A percentile compares a stretch with the other conserved stretches of the same genome.
These are phyloP conservation scores for Trypanosoma brucei DNA, from an alignment of 208 protist species.

Conservation along the genomic window DNA sequence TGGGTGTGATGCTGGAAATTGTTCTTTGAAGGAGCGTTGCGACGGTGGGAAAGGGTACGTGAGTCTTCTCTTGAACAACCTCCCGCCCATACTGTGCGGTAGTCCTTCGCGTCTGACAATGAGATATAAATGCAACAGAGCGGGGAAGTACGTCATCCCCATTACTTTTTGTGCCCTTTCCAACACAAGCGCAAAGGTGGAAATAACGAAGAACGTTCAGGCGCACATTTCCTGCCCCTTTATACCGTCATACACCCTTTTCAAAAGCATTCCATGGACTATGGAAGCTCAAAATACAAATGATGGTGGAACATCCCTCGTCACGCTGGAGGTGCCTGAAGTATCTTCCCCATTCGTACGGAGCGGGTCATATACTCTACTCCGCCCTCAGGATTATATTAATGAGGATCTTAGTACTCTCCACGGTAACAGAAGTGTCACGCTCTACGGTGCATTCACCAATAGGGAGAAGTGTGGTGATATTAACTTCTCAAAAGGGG, in stretches of 20 bases:
- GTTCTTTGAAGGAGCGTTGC: neutral
- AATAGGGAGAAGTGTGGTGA: slow-evolving; percentile 22
- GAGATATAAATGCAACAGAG: slow-evolving; percentile 12
- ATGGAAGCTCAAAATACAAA: neutral
- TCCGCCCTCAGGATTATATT: slow-evolving; percentile 5
- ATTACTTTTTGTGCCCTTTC: slow-evolving; percentile 21
- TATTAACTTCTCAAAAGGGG: slow-evolving; percentile 25
- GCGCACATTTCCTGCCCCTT: slow-evolving; percentile 21
- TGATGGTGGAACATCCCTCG: slow-evolving; percentile 1
- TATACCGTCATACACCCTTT: slow-evolving; percentile 6
- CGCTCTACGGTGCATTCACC: slow-evolving; percentile 34
- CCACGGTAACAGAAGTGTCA: slow-evolving; percentile 34
- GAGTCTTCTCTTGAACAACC: slow-evolving; percentile 22
- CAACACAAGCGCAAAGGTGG: slow-evolving; percentile 9
- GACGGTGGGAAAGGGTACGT: slow-evolving; percentile 12
- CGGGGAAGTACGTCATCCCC: slow-evolving; percentile 20
- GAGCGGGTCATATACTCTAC: slow-evolving; percentile 6
- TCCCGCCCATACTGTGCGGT: slow-evolving; percentile 26
- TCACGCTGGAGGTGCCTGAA: slow-evolving; percentile 9
- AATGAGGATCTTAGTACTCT: slow-evolving; percentile 8
- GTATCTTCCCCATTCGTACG: slow-evolving; percentile 10
- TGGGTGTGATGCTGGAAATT: slow-evolving; percentile 5
- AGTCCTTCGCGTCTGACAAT: slow-evolving; percentile 10
- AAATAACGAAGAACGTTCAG: slow-evolving; percentile 18
- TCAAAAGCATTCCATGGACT: slow-evolving; percentile 12